Conservation (phyloP, 2,329 filamentous ascomycete species). For the Phaeophleospora eucalypticola region DNA sequence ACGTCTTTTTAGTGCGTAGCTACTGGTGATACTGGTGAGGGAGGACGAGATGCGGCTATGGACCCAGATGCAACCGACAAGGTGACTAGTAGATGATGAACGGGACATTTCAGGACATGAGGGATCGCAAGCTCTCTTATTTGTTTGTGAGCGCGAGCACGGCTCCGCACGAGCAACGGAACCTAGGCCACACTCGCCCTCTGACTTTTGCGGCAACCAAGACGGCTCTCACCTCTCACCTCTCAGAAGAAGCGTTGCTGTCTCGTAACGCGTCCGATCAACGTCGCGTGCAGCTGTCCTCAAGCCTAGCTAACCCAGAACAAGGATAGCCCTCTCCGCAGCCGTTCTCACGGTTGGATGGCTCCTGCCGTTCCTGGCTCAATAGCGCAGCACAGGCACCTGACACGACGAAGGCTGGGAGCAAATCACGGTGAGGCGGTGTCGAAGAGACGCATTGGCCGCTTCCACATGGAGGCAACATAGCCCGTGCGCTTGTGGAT, state of each 20-base stretch:
- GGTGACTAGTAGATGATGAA: background rate
- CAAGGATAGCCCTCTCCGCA: slow-evolving; percentile 19
- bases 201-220: background rate
- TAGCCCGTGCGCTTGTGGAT: too few species aligned
- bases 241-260: too few species aligned
- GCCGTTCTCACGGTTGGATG: slow-evolving; percentile 20
- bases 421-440: background rate
- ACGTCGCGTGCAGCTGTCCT: slow-evolving; percentile 15
- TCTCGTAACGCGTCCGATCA: slow-evolving; percentile 1
- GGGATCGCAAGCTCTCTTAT: slow-evolving; percentile 1
- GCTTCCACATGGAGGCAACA: background rate
- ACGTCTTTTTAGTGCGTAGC: background rate
- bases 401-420: background rate
- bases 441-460: background rate
- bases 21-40: background rate
- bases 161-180: slow-evolving; percentile 1
- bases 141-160: background rate
- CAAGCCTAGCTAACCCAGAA: slow-evolving; percentile 23
- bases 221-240: background rate
- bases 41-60: background rate
- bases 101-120: background rate
- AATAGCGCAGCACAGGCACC: background rate
- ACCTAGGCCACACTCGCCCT: background rate
- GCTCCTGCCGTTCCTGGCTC: slow-evolving; percentile 14
- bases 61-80: background rate